Evolutionary conservation across 2,329 filamentous ascomycete species (phyloP).

Genomic region (Talaromyces pinophilus): DNA sequence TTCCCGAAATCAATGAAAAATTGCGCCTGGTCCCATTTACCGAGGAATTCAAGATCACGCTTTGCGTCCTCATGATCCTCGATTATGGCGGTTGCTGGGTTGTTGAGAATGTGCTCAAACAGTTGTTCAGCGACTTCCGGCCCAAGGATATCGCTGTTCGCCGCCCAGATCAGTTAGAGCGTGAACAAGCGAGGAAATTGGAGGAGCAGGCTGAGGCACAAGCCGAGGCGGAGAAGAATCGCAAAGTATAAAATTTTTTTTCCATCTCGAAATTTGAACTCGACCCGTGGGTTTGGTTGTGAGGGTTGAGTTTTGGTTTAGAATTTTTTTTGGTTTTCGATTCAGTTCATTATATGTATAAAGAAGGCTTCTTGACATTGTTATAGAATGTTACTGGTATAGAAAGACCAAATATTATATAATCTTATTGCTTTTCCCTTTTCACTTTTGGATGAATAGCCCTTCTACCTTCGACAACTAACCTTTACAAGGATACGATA

Average conservation of each 20-base stretch:
- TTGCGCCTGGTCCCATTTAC: conserved; percentile 90
- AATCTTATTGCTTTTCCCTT: background rate
- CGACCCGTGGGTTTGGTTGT: background rate
- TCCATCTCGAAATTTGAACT: background rate
- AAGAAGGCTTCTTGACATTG: conserved; percentile 12
- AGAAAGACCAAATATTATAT: background rate
- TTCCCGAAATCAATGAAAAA: conserved; percentile 91
- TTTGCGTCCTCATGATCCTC: conserved; percentile 80
- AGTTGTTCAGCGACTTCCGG: conserved; percentile 82
- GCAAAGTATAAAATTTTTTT: conserved; percentile 30
- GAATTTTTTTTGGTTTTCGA: background rate
- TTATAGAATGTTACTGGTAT: conserved; percentile 6
- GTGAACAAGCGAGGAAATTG: conserved; percentile 69
- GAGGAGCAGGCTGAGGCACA: conserved; percentile 54
- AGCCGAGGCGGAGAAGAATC: conserved; percentile 39
- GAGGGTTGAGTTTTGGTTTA: background rate
- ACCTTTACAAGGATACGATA: background rate
- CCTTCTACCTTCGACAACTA: background rate
- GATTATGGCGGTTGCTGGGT: conserved; percentile 86
- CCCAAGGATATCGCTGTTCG: conserved; percentile 91
- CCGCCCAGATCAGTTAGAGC: conserved; percentile 79
- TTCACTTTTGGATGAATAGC: background rate
- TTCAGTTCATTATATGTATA: conserved; percentile 10
- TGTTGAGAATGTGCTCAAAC: conserved; percentile 85
- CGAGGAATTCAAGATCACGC: conserved; percentile 81